Base-by-base conservation (phyloP, 352 stramenopile genomes). In the Globisporangium parvum region DNA sequence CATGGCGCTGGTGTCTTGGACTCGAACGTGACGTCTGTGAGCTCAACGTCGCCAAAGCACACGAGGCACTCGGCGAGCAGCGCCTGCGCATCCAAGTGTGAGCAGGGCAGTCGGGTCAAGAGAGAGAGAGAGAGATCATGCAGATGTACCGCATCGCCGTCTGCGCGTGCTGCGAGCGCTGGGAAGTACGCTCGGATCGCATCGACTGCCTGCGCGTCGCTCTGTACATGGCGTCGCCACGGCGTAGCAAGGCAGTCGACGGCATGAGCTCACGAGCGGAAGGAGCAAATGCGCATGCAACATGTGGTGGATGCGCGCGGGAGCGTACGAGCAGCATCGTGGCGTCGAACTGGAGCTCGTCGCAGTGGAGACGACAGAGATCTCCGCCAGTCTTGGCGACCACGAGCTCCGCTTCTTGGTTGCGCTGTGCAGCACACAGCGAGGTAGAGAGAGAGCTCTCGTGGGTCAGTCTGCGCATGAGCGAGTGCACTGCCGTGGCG, bases 111-210 rank as follows among this genome's bases (percentile, higher is more conserved):
- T 10, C 31, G 11, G 6, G 4, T 28, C 14, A 26, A 39, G 5
- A 53, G 47, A 41, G 28, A 52, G 26, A 24, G 3, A 6, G 31
- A 18, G 18, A 24, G 47, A 4, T 12, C n/a, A 58, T 24, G 31
- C 9, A 51, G 26, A 52, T 24, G 47, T 11, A 84, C 73, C 55
- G 60, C 53, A 51, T 84, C 57, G 52, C 73, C 62, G n/a, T 66
- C 49, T 8, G 66, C 73, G 31, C 68, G 69, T 47, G 73, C 68
- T 46, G 70, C 75, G 57, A 88, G 83, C 44, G 66, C 68, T 33
- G 78, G 78, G 55, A 88, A 88, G 62, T 87, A 87, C 42, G 54
- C 78, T 50, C 69, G 65, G 26, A 88, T 80, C 4, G 78, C 75
- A 47, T 71, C 65, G 0, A 73, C 70, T 24, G 78, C 78, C 45